A percentile compares a stretch with the other conserved stretches of the same genome.
Evolutionary conservation across 805 yeast species (phyloP).

Genomic region (Schizosaccharomyces octosporus): DNA sequence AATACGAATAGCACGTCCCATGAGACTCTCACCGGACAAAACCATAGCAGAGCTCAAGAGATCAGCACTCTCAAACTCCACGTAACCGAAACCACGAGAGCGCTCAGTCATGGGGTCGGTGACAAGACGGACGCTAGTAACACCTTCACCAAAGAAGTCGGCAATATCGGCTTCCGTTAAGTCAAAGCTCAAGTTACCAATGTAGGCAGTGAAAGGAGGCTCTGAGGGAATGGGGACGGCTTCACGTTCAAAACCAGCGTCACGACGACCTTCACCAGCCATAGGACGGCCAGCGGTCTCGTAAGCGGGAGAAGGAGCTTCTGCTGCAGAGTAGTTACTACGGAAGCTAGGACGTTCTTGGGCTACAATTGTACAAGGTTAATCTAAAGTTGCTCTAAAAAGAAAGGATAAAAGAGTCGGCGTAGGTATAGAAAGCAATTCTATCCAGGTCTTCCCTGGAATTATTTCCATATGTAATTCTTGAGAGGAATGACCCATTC

Average conservation of each 20-base stretch:
- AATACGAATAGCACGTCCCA: conserved; percentile 40
- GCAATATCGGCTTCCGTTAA: conserved; percentile 31
- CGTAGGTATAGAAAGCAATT: background rate
- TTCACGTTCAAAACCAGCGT: conserved; percentile 17
- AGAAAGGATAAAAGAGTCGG: background rate
- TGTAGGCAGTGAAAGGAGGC: conserved; percentile 81
- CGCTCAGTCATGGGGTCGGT: conserved; percentile 38
- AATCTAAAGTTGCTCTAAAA: background rate
- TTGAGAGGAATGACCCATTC: too few species aligned
- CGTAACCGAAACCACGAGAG: conserved; percentile 70
- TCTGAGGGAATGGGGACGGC: conserved; percentile 72
- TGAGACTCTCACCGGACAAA: conserved; percentile 44
- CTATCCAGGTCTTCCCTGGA: background rate
- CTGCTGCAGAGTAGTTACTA: background rate
- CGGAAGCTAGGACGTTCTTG: background rate
- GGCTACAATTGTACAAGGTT: background rate
- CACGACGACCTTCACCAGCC: background rate
- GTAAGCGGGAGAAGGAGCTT: background rate
- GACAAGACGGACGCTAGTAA: conserved; percentile 48
- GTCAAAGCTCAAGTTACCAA: conserved; percentile 69
- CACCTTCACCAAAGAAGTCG: conserved; percentile 18
- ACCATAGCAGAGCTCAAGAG: conserved; percentile 52
- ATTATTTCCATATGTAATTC: too few species aligned
- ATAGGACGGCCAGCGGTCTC: background rate
- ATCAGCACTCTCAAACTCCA: conserved; percentile 64